These are phyloP conservation scores for Podospora sp. DNA, from an alignment of 495 filamentous ascomycete species.

Conservation along the genomic window DNA sequence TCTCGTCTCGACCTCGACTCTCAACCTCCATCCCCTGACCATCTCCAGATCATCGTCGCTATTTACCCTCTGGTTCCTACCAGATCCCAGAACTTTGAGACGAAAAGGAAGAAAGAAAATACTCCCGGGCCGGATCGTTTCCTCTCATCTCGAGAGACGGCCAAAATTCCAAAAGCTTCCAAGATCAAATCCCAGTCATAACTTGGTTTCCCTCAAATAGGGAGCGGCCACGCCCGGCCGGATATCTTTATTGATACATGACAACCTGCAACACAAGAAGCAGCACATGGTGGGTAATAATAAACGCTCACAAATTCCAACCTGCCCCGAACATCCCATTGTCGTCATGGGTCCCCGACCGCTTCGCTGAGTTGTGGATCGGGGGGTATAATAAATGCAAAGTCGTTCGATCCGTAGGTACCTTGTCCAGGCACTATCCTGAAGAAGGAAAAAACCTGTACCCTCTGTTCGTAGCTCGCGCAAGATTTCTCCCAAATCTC, in stretches of 20 bases:
- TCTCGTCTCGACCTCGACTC: neutral
- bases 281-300: neutral
- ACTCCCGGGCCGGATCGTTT: too few species aligned
- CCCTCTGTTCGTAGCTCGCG: slow-evolving; percentile 1
- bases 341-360: neutral
- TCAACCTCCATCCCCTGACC: neutral
- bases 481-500: neutral
- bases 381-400: neutral
- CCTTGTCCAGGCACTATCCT: neutral
- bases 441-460: neutral
- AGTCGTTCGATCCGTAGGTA: neutral
- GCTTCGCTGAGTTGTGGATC: neutral
- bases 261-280: neutral
- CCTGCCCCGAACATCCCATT: neutral
- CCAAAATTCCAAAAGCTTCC: neutral
- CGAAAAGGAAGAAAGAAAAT: too few species aligned
- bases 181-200: neutral
- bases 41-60: neutral
- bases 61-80: neutral
- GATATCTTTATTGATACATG: neutral
- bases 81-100: neutral
- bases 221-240: neutral
- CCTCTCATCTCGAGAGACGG: neutral
- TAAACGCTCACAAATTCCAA: neutral
- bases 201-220: neutral